These are phyloP conservation scores for Euphorbia pulcherrima DNA, from an alignment of 345 rosid genomes.

Conservation along the genomic window DNA sequence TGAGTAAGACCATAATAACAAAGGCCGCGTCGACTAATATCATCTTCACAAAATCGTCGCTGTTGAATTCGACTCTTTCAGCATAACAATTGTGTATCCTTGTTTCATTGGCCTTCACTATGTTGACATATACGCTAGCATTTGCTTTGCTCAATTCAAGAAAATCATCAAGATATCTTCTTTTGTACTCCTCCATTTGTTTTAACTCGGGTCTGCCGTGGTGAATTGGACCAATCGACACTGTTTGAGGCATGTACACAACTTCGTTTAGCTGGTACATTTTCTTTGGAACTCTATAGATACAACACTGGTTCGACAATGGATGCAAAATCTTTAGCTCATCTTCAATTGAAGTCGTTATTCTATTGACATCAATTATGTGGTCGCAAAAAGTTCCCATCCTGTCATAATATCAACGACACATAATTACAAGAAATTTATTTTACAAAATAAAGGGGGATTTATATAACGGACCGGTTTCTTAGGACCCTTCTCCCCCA, in stretches of 20 bases:
- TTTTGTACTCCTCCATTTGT: neutral
- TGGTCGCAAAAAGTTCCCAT: neutral
- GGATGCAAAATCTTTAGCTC: neutral
- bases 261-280: neutral
- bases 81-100: conserved; percentile 11
- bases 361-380: neutral
- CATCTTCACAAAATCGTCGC: too few species aligned
- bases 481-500: too few species aligned
- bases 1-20: conserved; percentile 7
- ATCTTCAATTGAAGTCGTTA: neutral
- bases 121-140: neutral
- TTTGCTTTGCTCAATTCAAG: neutral
- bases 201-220: neutral
- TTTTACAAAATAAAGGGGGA: too few species aligned
- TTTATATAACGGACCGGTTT: too few species aligned
- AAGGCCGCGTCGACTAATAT: too few species aligned
- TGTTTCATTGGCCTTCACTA: neutral
- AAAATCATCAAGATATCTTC: neutral
- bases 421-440: too few species aligned
- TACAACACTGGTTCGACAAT: conserved; percentile 4
- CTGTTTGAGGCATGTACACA: neutral
- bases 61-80: neutral
- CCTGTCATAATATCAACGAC: neutral
- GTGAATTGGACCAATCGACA: neutral
- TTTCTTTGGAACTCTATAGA: conserved; percentile 6